Percentiles rank a stretch among this genome's conserved stretches.
These are phyloP conservation scores for Trametes sp. DNA, from an alignment of 1,284 basidiomycete genomes.

Conservation along the genomic window DNA sequence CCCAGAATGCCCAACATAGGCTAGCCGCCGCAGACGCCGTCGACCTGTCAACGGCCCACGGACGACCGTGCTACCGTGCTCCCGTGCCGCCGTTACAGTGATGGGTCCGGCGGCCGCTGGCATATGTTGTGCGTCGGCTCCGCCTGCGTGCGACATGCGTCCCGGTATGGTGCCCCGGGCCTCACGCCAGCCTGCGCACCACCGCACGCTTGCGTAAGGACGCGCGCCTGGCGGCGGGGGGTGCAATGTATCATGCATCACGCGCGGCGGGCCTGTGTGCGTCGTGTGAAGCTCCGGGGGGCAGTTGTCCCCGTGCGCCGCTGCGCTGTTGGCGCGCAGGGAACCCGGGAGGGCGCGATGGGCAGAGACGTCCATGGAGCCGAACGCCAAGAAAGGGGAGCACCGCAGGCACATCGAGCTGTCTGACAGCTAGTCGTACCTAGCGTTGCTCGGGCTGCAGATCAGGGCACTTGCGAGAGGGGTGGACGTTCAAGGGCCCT, in stretches of 20 bases:
- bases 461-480: constrained; percentile 6
- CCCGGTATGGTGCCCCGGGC: background rate
- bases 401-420: constrained; percentile 1
- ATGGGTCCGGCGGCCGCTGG: constrained; percentile 17
- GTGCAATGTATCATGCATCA: background rate
- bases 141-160: background rate
- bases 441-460: background rate
- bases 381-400: constrained; percentile 3
- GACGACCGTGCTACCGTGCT: background rate
- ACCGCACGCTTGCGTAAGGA: background rate
- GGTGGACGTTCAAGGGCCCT: background rate
- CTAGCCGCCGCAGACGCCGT: constrained; percentile 14
- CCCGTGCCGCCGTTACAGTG: background rate
- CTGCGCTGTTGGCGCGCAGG: background rate
- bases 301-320: background rate
- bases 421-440: background rate
- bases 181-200: background rate
- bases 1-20: background rate
- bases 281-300: background rate
- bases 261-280: background rate
- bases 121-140: constrained; percentile 10
- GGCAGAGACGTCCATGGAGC: background rate
- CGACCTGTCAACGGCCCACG: constrained; percentile 14
- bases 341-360: background rate
- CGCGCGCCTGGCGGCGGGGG: background rate